Evolutionary conservation across 1,284 basidiomycete species (phyloP).

Genomic region (Porogramme epimiltina): DNA sequence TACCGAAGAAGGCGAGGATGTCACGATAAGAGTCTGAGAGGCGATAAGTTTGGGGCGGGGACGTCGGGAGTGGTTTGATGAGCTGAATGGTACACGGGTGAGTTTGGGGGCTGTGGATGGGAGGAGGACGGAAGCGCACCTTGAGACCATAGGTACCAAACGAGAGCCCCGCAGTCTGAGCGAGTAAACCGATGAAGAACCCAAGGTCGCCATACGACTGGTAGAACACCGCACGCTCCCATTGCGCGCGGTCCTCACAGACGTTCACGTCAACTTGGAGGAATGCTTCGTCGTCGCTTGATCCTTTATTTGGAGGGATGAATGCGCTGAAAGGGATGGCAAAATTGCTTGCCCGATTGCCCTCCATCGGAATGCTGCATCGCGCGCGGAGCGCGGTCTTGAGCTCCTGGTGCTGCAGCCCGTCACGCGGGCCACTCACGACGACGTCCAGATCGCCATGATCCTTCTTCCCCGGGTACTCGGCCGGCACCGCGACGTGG

Average conservation of each 20-base stretch:
- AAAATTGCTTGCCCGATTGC: conserved; percentile 61
- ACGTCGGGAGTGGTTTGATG: conserved; percentile 24
- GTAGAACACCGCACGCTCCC: conserved; percentile 52
- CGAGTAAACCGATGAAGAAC: conserved; percentile 63
- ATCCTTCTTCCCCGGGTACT: conserved; percentile 63
- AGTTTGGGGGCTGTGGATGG: not conserved
- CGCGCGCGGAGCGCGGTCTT: conserved; percentile 48
- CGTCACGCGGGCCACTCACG: conserved; percentile 43
- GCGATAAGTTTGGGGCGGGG: conserved; percentile 30
- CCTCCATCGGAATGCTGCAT: conserved; percentile 47
- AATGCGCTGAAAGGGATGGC: conserved; percentile 46
- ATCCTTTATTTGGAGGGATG: not conserved
- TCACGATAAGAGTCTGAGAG: conserved; percentile 42
- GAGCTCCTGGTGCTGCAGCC: conserved; percentile 43
- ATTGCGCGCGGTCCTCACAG: conserved; percentile 50
- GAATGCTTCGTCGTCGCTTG: conserved; percentile 28
- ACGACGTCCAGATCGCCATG: conserved; percentile 71
- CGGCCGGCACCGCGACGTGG: conserved; percentile 53
- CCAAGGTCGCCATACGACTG: conserved; percentile 69
- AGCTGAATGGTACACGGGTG: conserved; percentile 23
- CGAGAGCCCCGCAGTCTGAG: conserved; percentile 49
- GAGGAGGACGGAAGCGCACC: conserved; percentile 37
- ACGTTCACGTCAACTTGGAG: conserved; percentile 64
- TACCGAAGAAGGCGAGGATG: conserved; percentile 56
- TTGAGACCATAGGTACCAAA: conserved; percentile 58